Base-by-base conservation (phyloP, 306 rosid species). In the Quercus berberidifolia region DNA sequence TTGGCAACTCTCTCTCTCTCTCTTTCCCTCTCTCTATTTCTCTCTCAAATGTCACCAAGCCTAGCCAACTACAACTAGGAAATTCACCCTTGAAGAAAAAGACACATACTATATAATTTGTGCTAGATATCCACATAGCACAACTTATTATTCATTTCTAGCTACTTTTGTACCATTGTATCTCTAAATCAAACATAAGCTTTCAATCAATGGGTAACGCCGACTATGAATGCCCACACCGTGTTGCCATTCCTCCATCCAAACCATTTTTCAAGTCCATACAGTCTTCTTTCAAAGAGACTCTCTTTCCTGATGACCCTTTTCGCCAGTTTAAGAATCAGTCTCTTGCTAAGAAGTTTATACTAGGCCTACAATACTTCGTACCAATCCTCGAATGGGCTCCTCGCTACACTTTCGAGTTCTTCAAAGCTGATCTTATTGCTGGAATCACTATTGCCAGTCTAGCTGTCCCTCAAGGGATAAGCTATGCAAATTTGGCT, bases 401-500 rank as follows among this genome's bases (percentile, higher is more conserved):
- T 1, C 99, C 99, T 0, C 67, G 76, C 19, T 95, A 93, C 83
- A 78, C 83, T 5, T 75, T 89, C 0, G 78, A 82, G 58, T 90
- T 95, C 71, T 77, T 95, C 67, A 91, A 90, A 81, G 74, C 97
- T 12, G 99, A 95, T 57, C 58, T 95, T 75, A 80, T 93, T 1
- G 86, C 99, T 58, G 99, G 99, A 6, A 85, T 95, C 87, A 95
- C 99, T 88, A 95, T 95, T 31, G 98, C 99, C 62, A 95, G 99
- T 81, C 86, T 95, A 23, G 96, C 99, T 3, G 93, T 95, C 59
- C 99, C 99, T 28, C 99, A 95, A 83, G 99, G 99, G n/a, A 95
- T 95, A 35, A 95, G 99, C 46, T 95, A 95, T 72, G 98, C 99
- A 60, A 90, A 91, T 76, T 94, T 95, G 8, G 99, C 99, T 35